A percentile compares a stretch with the other conserved stretches of the same genome.
phyloP scores from a whole-genome alignment of 768 basidiomycete genomes.

The Gloeostereum incarnatum region DNA sequence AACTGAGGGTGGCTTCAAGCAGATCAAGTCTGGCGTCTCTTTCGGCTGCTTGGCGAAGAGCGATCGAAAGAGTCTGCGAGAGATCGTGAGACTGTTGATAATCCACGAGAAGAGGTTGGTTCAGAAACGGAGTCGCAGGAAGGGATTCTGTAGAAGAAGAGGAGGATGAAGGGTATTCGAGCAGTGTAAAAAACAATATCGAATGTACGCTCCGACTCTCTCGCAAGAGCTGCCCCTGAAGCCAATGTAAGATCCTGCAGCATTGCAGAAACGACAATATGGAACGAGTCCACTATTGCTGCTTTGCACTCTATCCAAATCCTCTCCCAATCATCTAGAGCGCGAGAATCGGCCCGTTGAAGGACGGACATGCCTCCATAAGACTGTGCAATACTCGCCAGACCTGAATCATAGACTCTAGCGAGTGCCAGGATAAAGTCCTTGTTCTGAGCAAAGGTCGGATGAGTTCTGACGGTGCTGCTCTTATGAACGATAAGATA shows the following conservation, averaged over 20 bases:
- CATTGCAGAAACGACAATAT: conserved; percentile 42
- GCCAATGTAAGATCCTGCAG: conserved; percentile 36
- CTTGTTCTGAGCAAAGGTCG: conserved; percentile 43
- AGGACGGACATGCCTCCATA: conserved; percentile 47
- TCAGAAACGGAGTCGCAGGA: conserved; percentile 46
- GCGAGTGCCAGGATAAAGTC: conserved; percentile 50
- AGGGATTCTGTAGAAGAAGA: conserved; percentile 15
- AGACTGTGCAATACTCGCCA: conserved; percentile 42
- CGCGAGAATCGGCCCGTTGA: conserved; percentile 14
- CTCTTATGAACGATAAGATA: conserved; percentile 42
- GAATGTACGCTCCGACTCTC: conserved; percentile 44
- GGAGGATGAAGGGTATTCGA: conserved; percentile 34
- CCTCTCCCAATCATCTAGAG: conserved; percentile 57
- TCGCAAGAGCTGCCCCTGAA: conserved; percentile 31
- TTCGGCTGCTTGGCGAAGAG: conserved; percentile 32
- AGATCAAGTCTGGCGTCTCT: conserved; percentile 52
- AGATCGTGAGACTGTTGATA: conserved; percentile 65
- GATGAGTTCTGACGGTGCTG: conserved; percentile 36
- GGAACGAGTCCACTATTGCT: conserved; percentile 60
- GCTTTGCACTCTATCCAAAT: conserved; percentile 71
- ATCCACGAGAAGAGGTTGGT: conserved; percentile 58
- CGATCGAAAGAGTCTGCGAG: conserved; percentile 34
- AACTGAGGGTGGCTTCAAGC: conserved; percentile 42
- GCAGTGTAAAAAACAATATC: conserved; percentile 49
- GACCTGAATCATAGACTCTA: conserved; percentile 47